Percentiles rank a stretch among this genome's conserved stretches.
phyloP scores from a whole-genome alignment of 2,329 filamentous ascomycete genomes.

The Fusarium tanahbumbuense region DNA sequence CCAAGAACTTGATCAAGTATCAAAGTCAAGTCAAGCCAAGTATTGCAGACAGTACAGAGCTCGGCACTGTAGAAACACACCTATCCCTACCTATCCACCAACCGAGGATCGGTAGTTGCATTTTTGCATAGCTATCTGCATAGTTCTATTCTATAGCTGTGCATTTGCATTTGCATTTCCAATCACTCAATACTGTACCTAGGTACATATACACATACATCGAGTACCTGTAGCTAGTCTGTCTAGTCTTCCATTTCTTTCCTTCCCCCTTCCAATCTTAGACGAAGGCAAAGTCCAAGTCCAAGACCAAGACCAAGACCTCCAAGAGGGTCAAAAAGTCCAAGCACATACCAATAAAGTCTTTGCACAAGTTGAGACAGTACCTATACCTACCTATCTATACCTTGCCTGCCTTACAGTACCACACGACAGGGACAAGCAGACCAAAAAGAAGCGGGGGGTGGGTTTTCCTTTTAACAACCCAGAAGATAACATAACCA shows the following conservation, averaged over 20 bases:
- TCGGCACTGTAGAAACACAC: constrained; percentile 2
- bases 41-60: not conserved
- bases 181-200: not conserved
- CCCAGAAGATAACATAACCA: constrained; percentile 6
- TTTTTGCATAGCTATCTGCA: not conserved
- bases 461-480: constrained; percentile 6
- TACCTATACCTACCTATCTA: not conserved
- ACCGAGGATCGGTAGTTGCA: constrained; percentile 13
- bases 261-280: not conserved
- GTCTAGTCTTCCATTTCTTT: not conserved
- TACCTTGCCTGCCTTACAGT: not conserved
- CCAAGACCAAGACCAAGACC: not conserved
- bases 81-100: not conserved
- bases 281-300: not conserved
- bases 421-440: constrained; percentile 16
- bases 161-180: not conserved
- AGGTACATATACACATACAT: not conserved
- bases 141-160: too few species aligned
- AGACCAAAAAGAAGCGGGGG: constrained; percentile 24
- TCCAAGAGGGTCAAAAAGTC: not conserved
- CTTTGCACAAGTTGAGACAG: constrained; percentile 11
- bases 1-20: constrained; percentile 12
- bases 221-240: not conserved
- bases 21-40: not conserved
- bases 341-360: constrained; percentile 20